Evolutionary conservation across 140 eudicot genomes (phyloP), one percentile per base, ranked within the genome.

Genomic region (Oenanthe javanica): DNA sequence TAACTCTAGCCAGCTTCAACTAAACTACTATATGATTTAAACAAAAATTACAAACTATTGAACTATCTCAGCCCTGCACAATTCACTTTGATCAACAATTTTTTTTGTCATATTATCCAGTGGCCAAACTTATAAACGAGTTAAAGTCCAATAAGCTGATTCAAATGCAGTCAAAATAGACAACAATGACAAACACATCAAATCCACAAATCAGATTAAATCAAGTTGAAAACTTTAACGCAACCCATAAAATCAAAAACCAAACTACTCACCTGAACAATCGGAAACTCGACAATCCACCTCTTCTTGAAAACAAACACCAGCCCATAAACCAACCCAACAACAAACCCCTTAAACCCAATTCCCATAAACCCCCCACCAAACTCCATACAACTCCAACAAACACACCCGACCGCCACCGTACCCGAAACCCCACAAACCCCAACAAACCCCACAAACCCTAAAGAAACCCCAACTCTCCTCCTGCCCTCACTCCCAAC

Each of bases 281-380:
- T 87, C 12, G 99, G 97, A 64, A 95, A 95, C 57, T 84, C 84
- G 85, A 92, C 84, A 80, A 92, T 84, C 96, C 96, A 92, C 77
- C 97, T 85, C 79, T 74, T 81, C 67, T 51, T 59, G 42, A 82
- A 89, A 27, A 92, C 84, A 83, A 81, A 91, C 79, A 79, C 82
- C 54, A 87, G 50, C 6, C 91, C 99, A 71, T 90, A 95, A 27
- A 87, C 38, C 12, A 91, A 73, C 1, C 99, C 99, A 79, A 83
- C 59, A 66, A 40, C 87, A 16, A 93, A 82, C 75, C 91, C 97
- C 84, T 89, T 86, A 75, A 90, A 72, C 82, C 97, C 94, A 50
- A 85, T 43, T 14, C 59, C 83, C 66, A 69, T 47, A 50, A 72
- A 25, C 64, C 85, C 61, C 7, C 70, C 73, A 82, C 45, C 70